Percentiles rank a stretch among this genome's conserved stretches.
These are phyloP conservation scores for Melampsora occidentalis DNA, from an alignment of 1,284 basidiomycete genomes.

Conservation along the genomic window DNA sequence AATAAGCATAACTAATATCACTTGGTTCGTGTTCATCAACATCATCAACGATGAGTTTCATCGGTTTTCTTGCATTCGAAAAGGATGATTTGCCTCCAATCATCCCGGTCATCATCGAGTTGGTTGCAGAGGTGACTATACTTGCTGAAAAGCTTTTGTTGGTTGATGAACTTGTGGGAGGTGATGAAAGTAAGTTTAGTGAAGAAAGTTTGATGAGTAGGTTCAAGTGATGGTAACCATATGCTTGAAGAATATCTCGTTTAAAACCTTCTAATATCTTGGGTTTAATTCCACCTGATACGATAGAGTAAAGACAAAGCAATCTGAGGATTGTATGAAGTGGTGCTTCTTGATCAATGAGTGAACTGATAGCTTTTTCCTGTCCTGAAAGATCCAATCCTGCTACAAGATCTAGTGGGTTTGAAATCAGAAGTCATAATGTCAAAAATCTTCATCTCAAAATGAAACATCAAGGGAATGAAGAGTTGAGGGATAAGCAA, in stretches of 20 bases:
- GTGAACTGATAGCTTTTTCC: conserved; percentile 74
- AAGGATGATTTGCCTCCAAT: conserved; percentile 60
- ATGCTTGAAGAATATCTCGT: conserved; percentile 87
- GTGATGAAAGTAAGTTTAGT: conserved; percentile 69
- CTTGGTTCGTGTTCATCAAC: conserved; percentile 67
- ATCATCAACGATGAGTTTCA: conserved; percentile 91
- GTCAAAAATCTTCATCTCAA: background rate
- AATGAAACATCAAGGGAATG: background rate
- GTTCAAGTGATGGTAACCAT: conserved; percentile 85
- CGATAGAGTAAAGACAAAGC: conserved; percentile 79
- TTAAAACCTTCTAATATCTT: conserved; percentile 84
- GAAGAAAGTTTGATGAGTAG: conserved; percentile 65
- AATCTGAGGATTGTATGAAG: conserved; percentile 73
- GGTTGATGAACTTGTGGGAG: conserved; percentile 56
- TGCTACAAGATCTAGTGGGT: conserved; percentile 72
- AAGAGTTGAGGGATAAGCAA: background rate
- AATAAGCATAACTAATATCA: conserved; percentile 93
- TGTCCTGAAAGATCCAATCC: conserved; percentile 77
- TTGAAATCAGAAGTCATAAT: background rate
- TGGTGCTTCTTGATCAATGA: conserved; percentile 78
- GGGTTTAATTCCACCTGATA: conserved; percentile 77
- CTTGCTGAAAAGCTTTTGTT: conserved; percentile 47
- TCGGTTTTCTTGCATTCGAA: conserved; percentile 68
- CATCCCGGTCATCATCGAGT: conserved; percentile 25
- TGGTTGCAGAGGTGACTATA: background rate